phyloP scores from a whole-genome alignment of 495 filamentous ascomycete genomes.

The Daldinia caldariorum region DNA sequence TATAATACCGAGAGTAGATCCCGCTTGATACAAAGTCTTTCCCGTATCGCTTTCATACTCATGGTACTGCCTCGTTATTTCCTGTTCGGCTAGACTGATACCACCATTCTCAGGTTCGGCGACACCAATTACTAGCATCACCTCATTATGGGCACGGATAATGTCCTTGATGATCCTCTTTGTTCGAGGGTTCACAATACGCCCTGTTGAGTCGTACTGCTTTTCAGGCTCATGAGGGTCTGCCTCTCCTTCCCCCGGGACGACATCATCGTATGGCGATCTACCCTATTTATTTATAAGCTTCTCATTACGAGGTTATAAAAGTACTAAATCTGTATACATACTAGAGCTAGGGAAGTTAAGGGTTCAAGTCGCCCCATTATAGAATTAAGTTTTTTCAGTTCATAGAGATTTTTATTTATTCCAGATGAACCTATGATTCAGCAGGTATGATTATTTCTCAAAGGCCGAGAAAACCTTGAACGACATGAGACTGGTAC shows the following conservation, averaged over 20 bases:
- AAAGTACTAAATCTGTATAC: conserved; percentile 7
- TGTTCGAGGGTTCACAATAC: conserved; percentile 70
- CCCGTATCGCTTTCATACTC: conserved; percentile 55
- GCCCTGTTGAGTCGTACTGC: conserved; percentile 75
- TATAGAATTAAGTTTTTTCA: conserved; percentile 5
- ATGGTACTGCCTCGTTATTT: conserved; percentile 45
- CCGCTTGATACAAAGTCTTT: conserved; percentile 49
- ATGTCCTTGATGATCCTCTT: conserved; percentile 60
- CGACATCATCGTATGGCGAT: conserved; percentile 75
- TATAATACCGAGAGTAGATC: conserved; percentile 52
- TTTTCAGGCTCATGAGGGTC: conserved; percentile 63
- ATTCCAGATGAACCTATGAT: not conserved
- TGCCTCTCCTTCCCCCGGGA: conserved; percentile 55
- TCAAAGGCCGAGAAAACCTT: not conserved
- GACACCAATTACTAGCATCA: conserved; percentile 65
- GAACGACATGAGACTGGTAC: not conserved
- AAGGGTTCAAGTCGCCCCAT: conserved; percentile 63
- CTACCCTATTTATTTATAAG: conserved; percentile 63
- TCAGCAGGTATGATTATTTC: not conserved
- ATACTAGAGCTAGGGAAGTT: conserved; percentile 61
- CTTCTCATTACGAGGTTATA: not conserved
- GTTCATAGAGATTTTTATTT: not conserved
- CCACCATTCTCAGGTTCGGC: conserved; percentile 57
- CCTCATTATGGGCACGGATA: conserved; percentile 66
- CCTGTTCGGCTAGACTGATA: conserved; percentile 41